Evolutionary conservation across 768 basidiomycete genomes (phyloP), one percentile per base, ranked within the genome.

Genomic region (Hericium rajendrae): DNA sequence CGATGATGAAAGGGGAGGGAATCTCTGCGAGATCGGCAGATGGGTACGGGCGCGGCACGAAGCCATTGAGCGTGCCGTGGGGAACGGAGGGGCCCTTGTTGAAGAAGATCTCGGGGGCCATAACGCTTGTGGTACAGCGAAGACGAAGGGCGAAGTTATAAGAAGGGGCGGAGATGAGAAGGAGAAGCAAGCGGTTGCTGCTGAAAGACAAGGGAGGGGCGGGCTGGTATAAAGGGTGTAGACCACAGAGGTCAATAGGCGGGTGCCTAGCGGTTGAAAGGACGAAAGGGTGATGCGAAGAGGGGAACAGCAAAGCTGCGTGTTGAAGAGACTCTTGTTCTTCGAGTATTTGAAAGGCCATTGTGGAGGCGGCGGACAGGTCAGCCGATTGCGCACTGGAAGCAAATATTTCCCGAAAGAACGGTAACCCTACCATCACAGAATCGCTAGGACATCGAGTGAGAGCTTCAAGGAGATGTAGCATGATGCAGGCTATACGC

Each of bases 1-100:
- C 78, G 63, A 85, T 67, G 65, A 89, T 86, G 64, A 88, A 89
- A 66, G 86, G 85, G 63, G 81, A 73, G 56, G 88, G 88, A 39
- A 88, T 83, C 61, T 76, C 79, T 43, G 74, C 73, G 63, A 85
- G 74, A 24, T 81, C 74, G 63, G 83, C 78, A 52, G 83, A 84
- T 61, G 85, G 85, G 65, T 85, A 86, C 16, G 80, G 78, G 62
- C 81, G 76, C 52, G 78, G 76, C 46, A 77, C 67, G 67, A 83
- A 84, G 63, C 77, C 57, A 2, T 15, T 16, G 3, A 18, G 41
- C 41, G 32, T 32, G 32, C 32, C 32, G 6, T 32, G 32, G 32
- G 32, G 32, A 32, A 6, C 32, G 2, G 41, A 43, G 18, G 41
- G 41, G 1, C 41, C 41, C 59, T 62, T 64, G 67, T 64, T 69